Evolutionary conservation across 2,329 filamentous ascomycete genomes (phyloP).

Genomic region (Fusarium acutatum): DNA sequence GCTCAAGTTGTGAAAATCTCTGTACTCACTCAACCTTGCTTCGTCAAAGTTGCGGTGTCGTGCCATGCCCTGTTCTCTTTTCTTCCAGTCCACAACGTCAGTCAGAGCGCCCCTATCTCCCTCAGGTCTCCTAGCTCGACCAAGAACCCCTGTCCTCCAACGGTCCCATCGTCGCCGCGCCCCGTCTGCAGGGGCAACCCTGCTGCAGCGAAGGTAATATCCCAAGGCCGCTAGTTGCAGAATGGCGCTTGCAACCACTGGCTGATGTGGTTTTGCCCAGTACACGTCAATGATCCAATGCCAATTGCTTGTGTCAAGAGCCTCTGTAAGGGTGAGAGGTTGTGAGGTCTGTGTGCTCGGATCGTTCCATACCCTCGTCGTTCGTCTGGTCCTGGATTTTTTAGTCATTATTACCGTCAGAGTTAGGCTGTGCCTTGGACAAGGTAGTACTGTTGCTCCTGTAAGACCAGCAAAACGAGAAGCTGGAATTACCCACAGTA

Average conservation of each 20-base stretch:
- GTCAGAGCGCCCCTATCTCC: constrained; percentile 31
- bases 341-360: constrained; percentile 22
- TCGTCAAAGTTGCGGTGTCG: constrained; percentile 32
- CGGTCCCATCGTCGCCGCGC: constrained; percentile 25
- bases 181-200: constrained; percentile 43
- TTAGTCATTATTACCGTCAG: constrained; percentile 12
- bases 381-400: constrained; percentile 14
- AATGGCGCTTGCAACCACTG: constrained; percentile 42
- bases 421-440: background rate
- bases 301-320: constrained; percentile 7
- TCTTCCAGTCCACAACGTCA: background rate
- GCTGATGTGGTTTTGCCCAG: constrained; percentile 31
- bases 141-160: constrained; percentile 18
- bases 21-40: background rate
- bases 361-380: constrained; percentile 27
- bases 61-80: constrained; percentile 5
- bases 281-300: constrained; percentile 31
- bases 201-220: constrained; percentile 45
- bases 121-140: constrained; percentile 22
- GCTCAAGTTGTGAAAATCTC: background rate
- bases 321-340: constrained; percentile 32
- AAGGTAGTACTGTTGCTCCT: background rate
- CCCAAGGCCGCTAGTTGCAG: constrained; percentile 43
- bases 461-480: background rate
- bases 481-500: constrained; percentile 23